phyloP scores from a whole-genome alignment of 306 rosid genomes.

The Acacia confusa region DNA sequence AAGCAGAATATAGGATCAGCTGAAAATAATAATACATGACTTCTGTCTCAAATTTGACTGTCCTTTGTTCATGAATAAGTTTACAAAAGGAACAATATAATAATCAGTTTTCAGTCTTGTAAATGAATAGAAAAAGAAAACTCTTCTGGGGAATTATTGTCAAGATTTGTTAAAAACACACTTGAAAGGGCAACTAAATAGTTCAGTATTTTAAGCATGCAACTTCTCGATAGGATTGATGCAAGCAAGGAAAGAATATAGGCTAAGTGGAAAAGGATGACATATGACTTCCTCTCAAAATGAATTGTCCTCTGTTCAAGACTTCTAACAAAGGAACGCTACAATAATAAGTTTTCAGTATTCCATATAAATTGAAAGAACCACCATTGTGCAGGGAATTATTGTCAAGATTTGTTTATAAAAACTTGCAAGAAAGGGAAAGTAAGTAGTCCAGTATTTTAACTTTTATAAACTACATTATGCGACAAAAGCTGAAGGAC shows the following conservation, averaged over 20 bases:
- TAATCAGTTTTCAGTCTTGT: neutral
- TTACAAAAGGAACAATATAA: neutral
- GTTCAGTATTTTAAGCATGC: slow-evolving; percentile 6
- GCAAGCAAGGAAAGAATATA: neutral
- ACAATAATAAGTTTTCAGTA: neutral
- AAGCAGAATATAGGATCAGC: slow-evolving; percentile 2
- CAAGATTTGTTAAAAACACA: neutral
- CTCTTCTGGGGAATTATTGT: slow-evolving; percentile 1
- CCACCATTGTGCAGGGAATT: neutral
- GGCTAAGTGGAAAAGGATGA: neutral
- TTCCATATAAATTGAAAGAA: neutral
- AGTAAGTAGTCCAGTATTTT: neutral
- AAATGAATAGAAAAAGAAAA: neutral
- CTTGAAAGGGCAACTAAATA: neutral
- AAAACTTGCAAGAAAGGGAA: neutral
- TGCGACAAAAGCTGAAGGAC: neutral
- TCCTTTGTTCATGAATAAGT: neutral
- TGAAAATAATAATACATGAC: neutral
- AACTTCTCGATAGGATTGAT: neutral
- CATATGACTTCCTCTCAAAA: neutral
- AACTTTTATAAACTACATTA: neutral
- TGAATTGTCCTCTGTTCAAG: neutral
- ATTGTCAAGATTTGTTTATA: neutral
- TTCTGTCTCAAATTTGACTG: neutral
- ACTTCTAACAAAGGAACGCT: neutral